A percentile compares a stretch with the other conserved stretches of the same genome.
These are phyloP conservation scores for Leccinum fibrillosum DNA, from an alignment of 768 basidiomycete genomes.

Conservation along the genomic window DNA sequence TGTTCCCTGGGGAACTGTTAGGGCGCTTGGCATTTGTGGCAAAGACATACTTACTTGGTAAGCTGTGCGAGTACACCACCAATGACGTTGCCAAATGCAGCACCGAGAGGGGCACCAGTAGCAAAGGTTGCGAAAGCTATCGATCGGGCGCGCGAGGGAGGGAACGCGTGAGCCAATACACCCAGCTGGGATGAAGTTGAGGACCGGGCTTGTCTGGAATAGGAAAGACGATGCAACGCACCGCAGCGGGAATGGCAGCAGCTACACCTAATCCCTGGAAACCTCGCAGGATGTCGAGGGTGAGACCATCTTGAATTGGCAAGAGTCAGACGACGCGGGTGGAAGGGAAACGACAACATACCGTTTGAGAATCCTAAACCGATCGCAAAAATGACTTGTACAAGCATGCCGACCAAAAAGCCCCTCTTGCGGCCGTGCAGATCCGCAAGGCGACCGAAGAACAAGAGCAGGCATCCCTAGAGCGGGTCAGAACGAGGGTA, in stretches of 20 bases:
- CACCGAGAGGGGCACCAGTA: conserved; percentile 83
- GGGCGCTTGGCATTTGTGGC: background rate
- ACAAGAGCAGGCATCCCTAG: conserved; percentile 74
- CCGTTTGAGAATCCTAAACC: conserved; percentile 63
- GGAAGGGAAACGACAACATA: conserved; percentile 17
- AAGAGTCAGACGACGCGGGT: no score
- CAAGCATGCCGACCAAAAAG: conserved; percentile 58
- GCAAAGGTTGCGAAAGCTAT: conserved; percentile 81
- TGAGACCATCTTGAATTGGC: conserved; percentile 47
- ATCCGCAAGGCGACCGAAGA: conserved; percentile 79
- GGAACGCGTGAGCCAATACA: conserved; percentile 78
- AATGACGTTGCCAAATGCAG: conserved; percentile 61
- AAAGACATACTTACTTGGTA: conserved; percentile 27
- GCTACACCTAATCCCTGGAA: conserved; percentile 83
- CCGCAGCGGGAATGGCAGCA: conserved; percentile 70
- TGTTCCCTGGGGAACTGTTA: conserved; percentile 29
- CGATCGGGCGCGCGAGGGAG: conserved; percentile 61
- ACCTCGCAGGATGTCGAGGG: conserved; percentile 69
- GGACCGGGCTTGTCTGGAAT: background rate
- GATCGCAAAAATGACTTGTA: conserved; percentile 55
- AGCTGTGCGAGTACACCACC: conserved; percentile 70
- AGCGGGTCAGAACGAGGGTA: conserved; percentile 3
- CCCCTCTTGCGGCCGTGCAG: conserved; percentile 69
- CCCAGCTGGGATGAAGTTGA: conserved; percentile 49
- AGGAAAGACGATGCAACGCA: conserved; percentile 31